A percentile compares a stretch with the other conserved stretches of the same genome.
phyloP scores from a whole-genome alignment of 768 basidiomycete species.

The Brasilioporus rufonigricans region DNA sequence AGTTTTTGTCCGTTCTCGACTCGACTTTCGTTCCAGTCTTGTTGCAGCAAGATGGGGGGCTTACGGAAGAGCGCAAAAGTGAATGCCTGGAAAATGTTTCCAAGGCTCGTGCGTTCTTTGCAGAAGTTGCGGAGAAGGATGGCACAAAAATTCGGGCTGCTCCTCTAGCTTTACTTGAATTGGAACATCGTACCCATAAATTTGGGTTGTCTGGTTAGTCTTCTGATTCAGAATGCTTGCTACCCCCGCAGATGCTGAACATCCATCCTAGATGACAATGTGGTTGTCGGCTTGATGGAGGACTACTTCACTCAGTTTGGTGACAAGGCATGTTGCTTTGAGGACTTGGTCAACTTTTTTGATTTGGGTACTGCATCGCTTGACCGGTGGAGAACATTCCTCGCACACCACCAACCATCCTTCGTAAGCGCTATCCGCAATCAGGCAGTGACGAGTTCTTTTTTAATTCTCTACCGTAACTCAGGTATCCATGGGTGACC shows the following conservation, averaged over 20 bases:
- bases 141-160: constrained; percentile 73
- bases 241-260: constrained; percentile 2
- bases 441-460: constrained; percentile 7
- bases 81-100: constrained; percentile 39
- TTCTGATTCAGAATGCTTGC: not conserved
- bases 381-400: constrained; percentile 51
- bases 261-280: constrained; percentile 40
- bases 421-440: constrained; percentile 41
- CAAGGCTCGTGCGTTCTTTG: constrained; percentile 52
- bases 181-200: constrained; percentile 57
- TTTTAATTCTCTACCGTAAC: constrained; percentile 15
- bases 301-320: constrained; percentile 72
- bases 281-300: constrained; percentile 50
- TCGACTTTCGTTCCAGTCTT: constrained; percentile 51
- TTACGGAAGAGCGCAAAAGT: constrained; percentile 36
- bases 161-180: constrained; percentile 69
- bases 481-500: constrained; percentile 50
- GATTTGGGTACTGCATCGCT: constrained; percentile 46
- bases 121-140: constrained; percentile 57
- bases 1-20: constrained; percentile 74
- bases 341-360: constrained; percentile 76
- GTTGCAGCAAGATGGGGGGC: constrained; percentile 19
- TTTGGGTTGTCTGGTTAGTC: constrained; percentile 45
- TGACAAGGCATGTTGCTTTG: constrained; percentile 83
- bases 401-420: constrained; percentile 45